Evolutionary conservation across 2,329 filamentous ascomycete species (phyloP).

Genomic region (Aspergillus fischeri): DNA sequence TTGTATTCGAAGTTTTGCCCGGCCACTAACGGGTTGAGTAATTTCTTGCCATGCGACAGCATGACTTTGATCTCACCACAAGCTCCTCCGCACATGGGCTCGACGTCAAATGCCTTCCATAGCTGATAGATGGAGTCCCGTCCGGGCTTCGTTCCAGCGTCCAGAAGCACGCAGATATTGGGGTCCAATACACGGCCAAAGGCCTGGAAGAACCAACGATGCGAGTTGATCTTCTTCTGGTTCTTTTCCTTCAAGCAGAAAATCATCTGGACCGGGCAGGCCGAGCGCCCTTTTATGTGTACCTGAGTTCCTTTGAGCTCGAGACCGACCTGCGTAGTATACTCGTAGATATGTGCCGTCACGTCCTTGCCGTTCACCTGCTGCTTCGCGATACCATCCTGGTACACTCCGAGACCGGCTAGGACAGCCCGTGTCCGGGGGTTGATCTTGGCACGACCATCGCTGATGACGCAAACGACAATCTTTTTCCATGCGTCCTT

Average conservation of each 20-base stretch:
- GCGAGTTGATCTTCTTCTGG: constrained; percentile 99
- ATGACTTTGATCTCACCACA: constrained; percentile 99
- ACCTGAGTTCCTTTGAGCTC: constrained; percentile 89
- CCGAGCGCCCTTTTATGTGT: constrained; percentile 71
- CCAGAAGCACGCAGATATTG: constrained; percentile 93
- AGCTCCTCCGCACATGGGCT: constrained; percentile 95
- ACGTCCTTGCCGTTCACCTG: constrained; percentile 96
- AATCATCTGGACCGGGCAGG: constrained; percentile 89
- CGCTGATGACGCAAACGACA: constrained; percentile 94
- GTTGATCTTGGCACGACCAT: constrained; percentile 96
- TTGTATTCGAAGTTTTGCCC: constrained; percentile 99
- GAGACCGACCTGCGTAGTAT: constrained; percentile 60
- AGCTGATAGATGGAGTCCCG: constrained; percentile 94
- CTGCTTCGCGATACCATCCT: constrained; percentile 97
- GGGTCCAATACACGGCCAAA: constrained; percentile 90
- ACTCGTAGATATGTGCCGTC: constrained; percentile 93
- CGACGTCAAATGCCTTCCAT: constrained; percentile 97
- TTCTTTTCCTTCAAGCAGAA: constrained; percentile 99
- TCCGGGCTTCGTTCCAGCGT: constrained; percentile 92
- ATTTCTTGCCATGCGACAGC: constrained; percentile 78
- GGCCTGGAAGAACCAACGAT: constrained; percentile 98
- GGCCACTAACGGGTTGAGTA: constrained; percentile 89
- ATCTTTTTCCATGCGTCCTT: constrained; percentile 99
- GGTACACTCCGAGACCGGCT: constrained; percentile 91
- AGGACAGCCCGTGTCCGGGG: constrained; percentile 82